Conservation (phyloP, 306 rosid species). For the Morella rubra region DNA sequence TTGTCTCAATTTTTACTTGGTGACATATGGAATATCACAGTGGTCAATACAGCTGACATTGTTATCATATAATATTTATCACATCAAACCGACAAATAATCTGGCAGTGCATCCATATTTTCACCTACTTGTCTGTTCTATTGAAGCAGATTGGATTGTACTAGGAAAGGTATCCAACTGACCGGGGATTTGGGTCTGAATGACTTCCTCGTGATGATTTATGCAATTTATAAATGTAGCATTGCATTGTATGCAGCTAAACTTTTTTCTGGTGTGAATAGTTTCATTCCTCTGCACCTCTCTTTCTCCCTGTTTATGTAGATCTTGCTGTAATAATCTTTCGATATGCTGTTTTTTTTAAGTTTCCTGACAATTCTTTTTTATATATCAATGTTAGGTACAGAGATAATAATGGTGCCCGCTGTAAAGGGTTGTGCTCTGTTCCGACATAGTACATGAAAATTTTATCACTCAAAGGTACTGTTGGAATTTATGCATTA, state of each 20-base stretch:
- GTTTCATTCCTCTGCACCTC: background rate
- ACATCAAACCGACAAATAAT: background rate
- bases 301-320: background rate
- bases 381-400: constrained; percentile 32
- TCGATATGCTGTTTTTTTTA: constrained; percentile 15
- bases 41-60: background rate
- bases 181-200: no score
- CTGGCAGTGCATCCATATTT: background rate
- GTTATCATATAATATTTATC: background rate
- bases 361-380: constrained; percentile 22
- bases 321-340: background rate
- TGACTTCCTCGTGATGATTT: no score
- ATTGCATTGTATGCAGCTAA: background rate
- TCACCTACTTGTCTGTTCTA: background rate
- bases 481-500: constrained; percentile 37
- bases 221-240: background rate
- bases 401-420: constrained; percentile 33
- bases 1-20: background rate
- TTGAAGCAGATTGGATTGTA: no score
- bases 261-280: background rate
- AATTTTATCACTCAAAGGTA: constrained; percentile 29
- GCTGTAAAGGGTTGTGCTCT: constrained; percentile 26
- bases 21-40: background rate
- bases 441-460: constrained; percentile 7
- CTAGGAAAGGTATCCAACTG: no score